phyloP scores from a whole-genome alignment of 352 stramenopile species.

The Pseudoperonospora humuli region DNA sequence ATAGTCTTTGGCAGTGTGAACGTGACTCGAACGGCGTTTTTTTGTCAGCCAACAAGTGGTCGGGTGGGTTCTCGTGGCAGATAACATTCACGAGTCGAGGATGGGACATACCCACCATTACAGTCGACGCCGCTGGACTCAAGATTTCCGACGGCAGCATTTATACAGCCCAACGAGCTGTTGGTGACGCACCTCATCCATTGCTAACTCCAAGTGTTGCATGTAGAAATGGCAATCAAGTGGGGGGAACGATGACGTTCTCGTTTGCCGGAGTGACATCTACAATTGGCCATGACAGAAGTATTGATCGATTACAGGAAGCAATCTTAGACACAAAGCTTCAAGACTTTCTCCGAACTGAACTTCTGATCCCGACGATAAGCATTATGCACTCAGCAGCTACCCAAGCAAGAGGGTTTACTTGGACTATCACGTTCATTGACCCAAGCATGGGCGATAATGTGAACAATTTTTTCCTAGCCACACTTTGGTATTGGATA shows the following conservation, averaged over 20 bases:
- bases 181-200: slow-evolving; percentile 36
- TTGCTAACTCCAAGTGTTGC: slow-evolving; percentile 23
- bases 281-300: slow-evolving; percentile 39
- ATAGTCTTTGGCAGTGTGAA: slow-evolving; percentile 81
- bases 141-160: slow-evolving; percentile 20
- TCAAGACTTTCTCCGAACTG: slow-evolving; percentile 28
- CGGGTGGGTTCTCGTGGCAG: slow-evolving; percentile 89
- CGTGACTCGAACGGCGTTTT: slow-evolving; percentile 74
- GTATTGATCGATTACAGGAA: slow-evolving; percentile 16
- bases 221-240: slow-evolving; percentile 87
- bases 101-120: slow-evolving; percentile 84
- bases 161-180: slow-evolving; percentile 14
- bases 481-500: slow-evolving; percentile 22
- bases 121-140: slow-evolving; percentile 3
- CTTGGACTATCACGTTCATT: slow-evolving; percentile 71
- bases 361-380: slow-evolving; percentile 37
- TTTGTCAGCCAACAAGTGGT: slow-evolving; percentile 82
- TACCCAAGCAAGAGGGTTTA: slow-evolving; percentile 65
- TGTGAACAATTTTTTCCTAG: slow-evolving; percentile 34
- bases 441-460: slow-evolving; percentile 71
- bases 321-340: slow-evolving; percentile 32
- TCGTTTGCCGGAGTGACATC: slow-evolving; percentile 37
- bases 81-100: slow-evolving; percentile 86
- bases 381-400: slow-evolving; percentile 47
- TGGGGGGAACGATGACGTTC: slow-evolving; percentile 76